phyloP scores from a whole-genome alignment of 106 monocot genomes.

The Triglochin maritima region DNA sequence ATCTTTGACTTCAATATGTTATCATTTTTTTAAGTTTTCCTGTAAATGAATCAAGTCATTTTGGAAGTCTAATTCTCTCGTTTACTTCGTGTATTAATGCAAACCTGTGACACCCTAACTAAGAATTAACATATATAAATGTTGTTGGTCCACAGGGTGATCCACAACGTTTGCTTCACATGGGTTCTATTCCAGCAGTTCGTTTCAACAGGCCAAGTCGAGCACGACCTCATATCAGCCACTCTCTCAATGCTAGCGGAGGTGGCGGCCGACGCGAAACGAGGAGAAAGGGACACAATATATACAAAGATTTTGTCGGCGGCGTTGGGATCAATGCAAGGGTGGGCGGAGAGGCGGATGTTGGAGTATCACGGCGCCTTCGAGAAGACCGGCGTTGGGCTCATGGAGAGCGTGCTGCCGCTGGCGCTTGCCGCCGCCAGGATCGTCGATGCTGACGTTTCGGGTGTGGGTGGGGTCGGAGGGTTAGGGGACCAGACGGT shows the following conservation, averaged over 20 bases:
- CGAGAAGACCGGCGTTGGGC: constrained; percentile 1
- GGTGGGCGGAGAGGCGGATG: constrained; percentile 33
- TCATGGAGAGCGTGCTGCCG: constrained; percentile 27
- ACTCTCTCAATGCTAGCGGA: constrained; percentile 26
- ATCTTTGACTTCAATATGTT: too few relatives aligned
- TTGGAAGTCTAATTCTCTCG: too few relatives aligned
- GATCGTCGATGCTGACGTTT: constrained; percentile 19
- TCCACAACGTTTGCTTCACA: constrained; percentile 38
- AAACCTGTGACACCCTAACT: too few relatives aligned
- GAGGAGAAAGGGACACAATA: constrained; percentile 10
- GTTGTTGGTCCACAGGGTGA: background rate
- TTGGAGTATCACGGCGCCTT: constrained; percentile 31
- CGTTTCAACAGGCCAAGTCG: constrained; percentile 25
- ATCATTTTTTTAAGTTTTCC: too few relatives aligned
- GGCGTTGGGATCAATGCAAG: constrained; percentile 21
- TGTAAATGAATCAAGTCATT: too few relatives aligned
- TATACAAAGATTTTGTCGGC: constrained; percentile 19
- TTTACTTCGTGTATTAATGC: too few relatives aligned
- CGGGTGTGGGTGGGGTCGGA: background rate
- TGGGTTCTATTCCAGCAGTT: constrained; percentile 38
- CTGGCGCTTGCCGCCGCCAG: constrained; percentile 18
- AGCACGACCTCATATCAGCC: constrained; percentile 25
- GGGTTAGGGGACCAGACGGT: background rate
- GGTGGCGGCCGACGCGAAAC: constrained; percentile 21
- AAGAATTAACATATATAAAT: too few relatives aligned